phyloP scores from a whole-genome alignment of 2,329 filamentous ascomycete species.

The Emergomyces africanus region DNA sequence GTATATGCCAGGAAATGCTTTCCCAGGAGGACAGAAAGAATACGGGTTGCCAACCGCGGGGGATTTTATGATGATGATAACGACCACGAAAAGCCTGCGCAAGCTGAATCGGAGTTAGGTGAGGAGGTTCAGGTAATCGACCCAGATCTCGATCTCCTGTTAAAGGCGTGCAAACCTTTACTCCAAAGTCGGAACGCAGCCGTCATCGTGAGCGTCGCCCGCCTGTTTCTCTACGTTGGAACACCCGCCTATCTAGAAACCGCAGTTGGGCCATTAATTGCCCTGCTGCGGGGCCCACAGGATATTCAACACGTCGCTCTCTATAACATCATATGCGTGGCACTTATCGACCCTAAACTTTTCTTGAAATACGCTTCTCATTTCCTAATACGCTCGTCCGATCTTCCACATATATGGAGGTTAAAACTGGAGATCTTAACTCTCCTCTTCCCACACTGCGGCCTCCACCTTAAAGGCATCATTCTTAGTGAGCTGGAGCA shows the following conservation, averaged over 20 bases:
- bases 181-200: constrained; percentile 87
- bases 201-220: constrained; percentile 75
- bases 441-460: constrained; percentile 75
- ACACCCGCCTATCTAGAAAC: constrained; percentile 61
- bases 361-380: constrained; percentile 83
- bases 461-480: constrained; percentile 63
- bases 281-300: constrained; percentile 67
- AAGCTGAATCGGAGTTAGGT: constrained; percentile 23
- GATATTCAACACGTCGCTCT: constrained; percentile 85
- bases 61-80: constrained; percentile 83
- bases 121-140: constrained; percentile 55
- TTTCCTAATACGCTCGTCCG: constrained; percentile 72
- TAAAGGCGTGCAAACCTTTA: constrained; percentile 70
- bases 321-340: constrained; percentile 92
- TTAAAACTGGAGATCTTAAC: constrained; percentile 87
- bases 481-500: constrained; percentile 90
- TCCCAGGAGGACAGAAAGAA: constrained; percentile 51
- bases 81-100: constrained; percentile 34
- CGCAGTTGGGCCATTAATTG: constrained; percentile 72
- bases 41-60: constrained; percentile 45
- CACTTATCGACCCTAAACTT: constrained; percentile 57
- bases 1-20: constrained; percentile 81
- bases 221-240: constrained; percentile 75
- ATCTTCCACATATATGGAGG: constrained; percentile 71
- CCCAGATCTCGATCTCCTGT: constrained; percentile 66